Percentiles rank a stretch among this genome's conserved stretches.
phyloP scores from a whole-genome alignment of 2,329 filamentous ascomycete species.

The Claviceps sorghi region DNA sequence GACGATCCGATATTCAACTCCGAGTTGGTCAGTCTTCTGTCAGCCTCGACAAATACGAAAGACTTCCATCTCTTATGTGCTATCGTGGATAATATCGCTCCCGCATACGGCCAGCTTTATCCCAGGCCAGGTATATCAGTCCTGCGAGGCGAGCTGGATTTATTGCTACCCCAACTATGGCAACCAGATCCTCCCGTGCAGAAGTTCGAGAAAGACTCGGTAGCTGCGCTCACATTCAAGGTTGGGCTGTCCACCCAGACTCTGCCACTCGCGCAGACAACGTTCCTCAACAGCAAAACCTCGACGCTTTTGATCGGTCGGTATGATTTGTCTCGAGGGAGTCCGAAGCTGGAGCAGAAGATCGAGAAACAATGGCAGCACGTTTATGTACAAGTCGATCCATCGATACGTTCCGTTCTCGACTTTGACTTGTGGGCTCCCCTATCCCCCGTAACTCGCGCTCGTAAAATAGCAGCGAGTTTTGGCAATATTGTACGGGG shows the following conservation, averaged over 20 bases:
- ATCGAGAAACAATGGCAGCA: slow-evolving; percentile 26
- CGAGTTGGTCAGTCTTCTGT: slow-evolving; percentile 30
- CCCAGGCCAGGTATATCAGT: slow-evolving; percentile 35
- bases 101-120: slow-evolving; percentile 16
- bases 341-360: slow-evolving; percentile 12
- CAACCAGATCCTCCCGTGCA: slow-evolving; percentile 13
- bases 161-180: slow-evolving; percentile 34
- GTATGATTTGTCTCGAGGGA: slow-evolving; percentile 13
- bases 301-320: slow-evolving; percentile 39
- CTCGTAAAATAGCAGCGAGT: slow-evolving; percentile 46
- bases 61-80: slow-evolving; percentile 36
- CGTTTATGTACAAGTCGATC: slow-evolving; percentile 14
- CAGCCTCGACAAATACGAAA: slow-evolving; percentile 24
- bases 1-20: slow-evolving; percentile 29
- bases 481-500: slow-evolving; percentile 69
- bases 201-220: slow-evolving; percentile 18
- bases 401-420: slow-evolving; percentile 10
- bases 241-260: slow-evolving; percentile 27
- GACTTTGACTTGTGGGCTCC: slow-evolving; percentile 25
- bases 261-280: slow-evolving; percentile 60
- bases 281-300: slow-evolving; percentile 54
- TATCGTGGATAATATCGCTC: slow-evolving; percentile 40
- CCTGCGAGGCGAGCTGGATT: slow-evolving; percentile 26
- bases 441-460: slow-evolving; percentile 47
- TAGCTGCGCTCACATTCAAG: slow-evolving; percentile 27